These are phyloP conservation scores for Colletotrichum orchidophilum DNA, from an alignment of 2,329 filamentous ascomycete species.

Conservation along the genomic window DNA sequence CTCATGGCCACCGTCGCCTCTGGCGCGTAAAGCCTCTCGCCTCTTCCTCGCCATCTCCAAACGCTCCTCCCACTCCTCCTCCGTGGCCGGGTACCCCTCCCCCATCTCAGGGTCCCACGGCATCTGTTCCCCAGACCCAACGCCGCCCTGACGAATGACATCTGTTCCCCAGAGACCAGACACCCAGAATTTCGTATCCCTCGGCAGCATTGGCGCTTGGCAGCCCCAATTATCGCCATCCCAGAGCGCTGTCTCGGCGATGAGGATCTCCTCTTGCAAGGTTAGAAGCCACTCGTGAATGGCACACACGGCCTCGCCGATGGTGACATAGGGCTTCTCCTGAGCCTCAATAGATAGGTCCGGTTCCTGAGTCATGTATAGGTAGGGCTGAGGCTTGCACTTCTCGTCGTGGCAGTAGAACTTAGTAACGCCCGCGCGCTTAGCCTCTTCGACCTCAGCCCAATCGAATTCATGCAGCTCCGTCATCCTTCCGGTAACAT, in stretches of 20 bases:
- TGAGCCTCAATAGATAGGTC: background rate
- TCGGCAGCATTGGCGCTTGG: background rate
- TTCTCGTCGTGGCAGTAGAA: background rate
- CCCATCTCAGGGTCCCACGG: background rate
- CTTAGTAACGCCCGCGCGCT: background rate
- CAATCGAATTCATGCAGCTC: background rate
- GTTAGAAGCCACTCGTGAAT: background rate
- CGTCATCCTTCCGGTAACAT: background rate
- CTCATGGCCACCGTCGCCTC: background rate
- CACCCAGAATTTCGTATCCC: background rate
- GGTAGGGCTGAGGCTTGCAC: background rate
- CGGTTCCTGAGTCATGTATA: background rate
- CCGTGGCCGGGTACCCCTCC: background rate
- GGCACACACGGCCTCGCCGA: background rate
- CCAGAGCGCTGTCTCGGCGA: background rate
- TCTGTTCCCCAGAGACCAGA: background rate
- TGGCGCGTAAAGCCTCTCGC: background rate
- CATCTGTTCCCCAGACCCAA: background rate
- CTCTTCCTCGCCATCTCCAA: background rate
- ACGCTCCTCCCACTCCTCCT: slow-evolving; percentile 4
- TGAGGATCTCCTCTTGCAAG: background rate
- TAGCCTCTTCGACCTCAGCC: background rate
- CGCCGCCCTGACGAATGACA: background rate
- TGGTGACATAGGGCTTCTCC: background rate
- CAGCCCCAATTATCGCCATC: background rate